Conservation (phyloP, 2,329 filamentous ascomycete genomes). For the Ilyonectria sp. region DNA sequence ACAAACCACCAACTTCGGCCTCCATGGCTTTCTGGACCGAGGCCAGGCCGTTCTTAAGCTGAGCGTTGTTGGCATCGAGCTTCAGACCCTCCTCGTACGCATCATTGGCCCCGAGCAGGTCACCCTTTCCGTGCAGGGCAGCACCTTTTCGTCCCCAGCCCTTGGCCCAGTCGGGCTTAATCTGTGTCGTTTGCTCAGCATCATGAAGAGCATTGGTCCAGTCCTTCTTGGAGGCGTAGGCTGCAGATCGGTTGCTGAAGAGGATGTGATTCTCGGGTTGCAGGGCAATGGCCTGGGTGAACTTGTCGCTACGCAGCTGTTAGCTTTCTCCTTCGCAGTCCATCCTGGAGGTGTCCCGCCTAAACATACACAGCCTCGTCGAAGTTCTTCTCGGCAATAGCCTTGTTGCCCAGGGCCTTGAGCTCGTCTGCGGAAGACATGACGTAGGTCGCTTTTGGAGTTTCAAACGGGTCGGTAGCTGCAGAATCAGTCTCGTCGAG, state of each 20-base stretch:
- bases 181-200: conserved; percentile 91
- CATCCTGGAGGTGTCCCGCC: conserved; percentile 7
- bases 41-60: conserved; percentile 89
- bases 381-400: conserved; percentile 98
- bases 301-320: conserved; percentile 79
- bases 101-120: conserved; percentile 87
- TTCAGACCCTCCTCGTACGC: conserved; percentile 97
- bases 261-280: conserved; percentile 95
- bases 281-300: conserved; percentile 91
- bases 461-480: conserved; percentile 16
- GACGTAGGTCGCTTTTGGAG: conserved; percentile 22
- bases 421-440: conserved; percentile 82
- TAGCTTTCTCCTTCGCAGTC: conserved; percentile 27
- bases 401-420: conserved; percentile 98
- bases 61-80: conserved; percentile 90
- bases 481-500: conserved; percentile 28
- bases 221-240: conserved; percentile 89
- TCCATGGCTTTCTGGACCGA: conserved; percentile 92
- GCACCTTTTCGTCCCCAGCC: conserved; percentile 95
- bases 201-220: conserved; percentile 89
- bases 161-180: conserved; percentile 99
- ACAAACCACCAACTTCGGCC: conserved; percentile 57
- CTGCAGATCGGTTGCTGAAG: conserved; percentile 95
- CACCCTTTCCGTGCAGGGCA: conserved; percentile 88
- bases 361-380: conserved; percentile 89